Conservation (phyloP, 257 asterid genomes). For the Coffea canephora region DNA sequence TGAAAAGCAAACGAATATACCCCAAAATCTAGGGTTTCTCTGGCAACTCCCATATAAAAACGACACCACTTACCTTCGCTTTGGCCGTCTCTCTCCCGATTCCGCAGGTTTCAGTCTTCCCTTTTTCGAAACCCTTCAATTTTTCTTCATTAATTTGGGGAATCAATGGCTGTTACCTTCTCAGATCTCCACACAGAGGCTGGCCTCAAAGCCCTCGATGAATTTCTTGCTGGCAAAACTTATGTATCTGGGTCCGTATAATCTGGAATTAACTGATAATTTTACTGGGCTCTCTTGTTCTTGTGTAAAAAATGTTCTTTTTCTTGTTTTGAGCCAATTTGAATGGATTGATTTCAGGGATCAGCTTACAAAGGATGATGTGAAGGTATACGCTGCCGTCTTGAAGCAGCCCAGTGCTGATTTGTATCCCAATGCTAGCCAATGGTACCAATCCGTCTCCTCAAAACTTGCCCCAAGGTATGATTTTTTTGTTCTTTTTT, state of each 20-base stretch:
- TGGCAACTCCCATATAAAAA: constrained; percentile 33
- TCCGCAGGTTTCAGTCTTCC: constrained; percentile 18
- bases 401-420: constrained; percentile 57
- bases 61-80: background rate
- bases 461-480: constrained; percentile 66
- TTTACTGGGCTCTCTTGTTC: background rate
- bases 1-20: background rate
- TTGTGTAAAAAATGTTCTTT: background rate
- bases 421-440: constrained; percentile 63
- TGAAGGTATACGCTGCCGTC: constrained; percentile 67
- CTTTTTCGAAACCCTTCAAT: constrained; percentile 4
- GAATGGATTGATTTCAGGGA: constrained; percentile 38
- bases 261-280: background rate
- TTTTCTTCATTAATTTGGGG: background rate
- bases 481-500: background rate
- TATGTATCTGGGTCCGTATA: constrained; percentile 61
- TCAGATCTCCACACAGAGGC: constrained; percentile 77
- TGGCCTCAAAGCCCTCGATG: constrained; percentile 74
- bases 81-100: constrained; percentile 1
- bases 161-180: constrained; percentile 69
- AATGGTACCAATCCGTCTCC: constrained; percentile 73
- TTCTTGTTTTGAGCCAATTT: background rate
- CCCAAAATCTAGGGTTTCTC: constrained; percentile 43
- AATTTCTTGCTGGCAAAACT: constrained; percentile 63
- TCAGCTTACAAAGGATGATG: constrained; percentile 65